Evolutionary conservation across 2,329 filamentous ascomycete species (phyloP).

Genomic region (Fusarium miscanthi): DNA sequence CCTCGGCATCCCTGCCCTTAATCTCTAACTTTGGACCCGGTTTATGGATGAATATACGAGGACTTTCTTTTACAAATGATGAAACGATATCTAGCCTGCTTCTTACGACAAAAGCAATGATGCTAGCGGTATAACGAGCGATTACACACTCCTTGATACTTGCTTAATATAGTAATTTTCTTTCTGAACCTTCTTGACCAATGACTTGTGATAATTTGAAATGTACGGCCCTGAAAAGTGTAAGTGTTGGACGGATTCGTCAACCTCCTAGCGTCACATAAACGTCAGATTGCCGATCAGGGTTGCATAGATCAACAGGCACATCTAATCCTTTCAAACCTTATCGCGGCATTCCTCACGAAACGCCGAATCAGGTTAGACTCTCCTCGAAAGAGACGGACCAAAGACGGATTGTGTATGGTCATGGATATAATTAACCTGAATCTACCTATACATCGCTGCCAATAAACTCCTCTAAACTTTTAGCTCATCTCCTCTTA

Average conservation of each 20-base stretch:
- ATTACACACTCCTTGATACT: constrained; percentile 11
- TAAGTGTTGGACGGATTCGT: not conserved
- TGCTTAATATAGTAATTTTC: not conserved
- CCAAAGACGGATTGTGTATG: not conserved
- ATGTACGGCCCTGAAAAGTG: not conserved
- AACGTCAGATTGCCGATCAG: not conserved
- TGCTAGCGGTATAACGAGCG: not conserved
- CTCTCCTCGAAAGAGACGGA: too few species aligned
- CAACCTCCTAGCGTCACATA: not conserved
- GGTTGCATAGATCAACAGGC: constrained; percentile 7
- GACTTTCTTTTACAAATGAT: not conserved
- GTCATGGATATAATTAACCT: constrained; percentile 29
- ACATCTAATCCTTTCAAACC: not conserved
- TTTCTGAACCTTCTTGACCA: not conserved
- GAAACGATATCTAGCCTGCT: not conserved
- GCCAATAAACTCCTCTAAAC: constrained; percentile 25
- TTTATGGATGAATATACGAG: not conserved
- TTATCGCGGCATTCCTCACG: constrained; percentile 1
- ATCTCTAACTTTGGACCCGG: not conserved
- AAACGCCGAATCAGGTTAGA: not conserved
- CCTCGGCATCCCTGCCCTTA: not conserved
- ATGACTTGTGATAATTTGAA: not conserved
- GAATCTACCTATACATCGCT: constrained; percentile 36
- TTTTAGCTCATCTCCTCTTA: constrained; percentile 37
- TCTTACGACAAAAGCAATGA: not conserved